Evolutionary conservation across 2,329 filamentous ascomycete genomes (phyloP).

Genomic region (Diplodia seriata): DNA sequence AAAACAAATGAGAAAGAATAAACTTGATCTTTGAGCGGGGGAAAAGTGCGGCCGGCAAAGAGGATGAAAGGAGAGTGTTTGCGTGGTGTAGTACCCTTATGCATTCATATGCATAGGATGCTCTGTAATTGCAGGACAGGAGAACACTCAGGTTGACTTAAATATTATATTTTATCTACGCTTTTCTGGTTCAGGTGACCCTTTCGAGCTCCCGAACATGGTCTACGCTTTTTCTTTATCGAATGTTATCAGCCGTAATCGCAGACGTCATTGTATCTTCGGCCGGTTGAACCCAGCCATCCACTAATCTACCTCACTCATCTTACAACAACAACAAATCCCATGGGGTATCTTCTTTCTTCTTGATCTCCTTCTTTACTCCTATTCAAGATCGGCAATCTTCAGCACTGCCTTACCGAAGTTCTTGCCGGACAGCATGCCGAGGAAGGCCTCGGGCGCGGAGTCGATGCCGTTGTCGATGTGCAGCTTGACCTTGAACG

Average conservation of each 20-base stretch:
- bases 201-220: too few species aligned
- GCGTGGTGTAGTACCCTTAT: too few species aligned
- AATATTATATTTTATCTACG: too few species aligned
- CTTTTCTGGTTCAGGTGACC: too few species aligned
- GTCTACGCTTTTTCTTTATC: not conserved
- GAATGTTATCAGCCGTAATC: not conserved
- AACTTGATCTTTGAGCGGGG: too few species aligned
- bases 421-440: constrained; percentile 79
- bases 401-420: constrained; percentile 86
- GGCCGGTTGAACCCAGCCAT: not conserved
- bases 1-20: too few species aligned
- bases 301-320: not conserved
- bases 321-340: not conserved
- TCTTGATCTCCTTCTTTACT: constrained; percentile 33
- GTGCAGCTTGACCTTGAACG: constrained; percentile 72
- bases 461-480: constrained; percentile 80
- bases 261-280: not conserved
- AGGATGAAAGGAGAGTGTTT: too few species aligned
- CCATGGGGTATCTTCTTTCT: not conserved
- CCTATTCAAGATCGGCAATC: constrained; percentile 54
- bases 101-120: too few species aligned
- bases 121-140: too few species aligned
- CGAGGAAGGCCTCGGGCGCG: constrained; percentile 74
- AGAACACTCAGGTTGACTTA: too few species aligned
- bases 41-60: too few species aligned